Base-by-base conservation (phyloP, 176 grass and related monocot genomes). In the Oryza meyeriana region DNA sequence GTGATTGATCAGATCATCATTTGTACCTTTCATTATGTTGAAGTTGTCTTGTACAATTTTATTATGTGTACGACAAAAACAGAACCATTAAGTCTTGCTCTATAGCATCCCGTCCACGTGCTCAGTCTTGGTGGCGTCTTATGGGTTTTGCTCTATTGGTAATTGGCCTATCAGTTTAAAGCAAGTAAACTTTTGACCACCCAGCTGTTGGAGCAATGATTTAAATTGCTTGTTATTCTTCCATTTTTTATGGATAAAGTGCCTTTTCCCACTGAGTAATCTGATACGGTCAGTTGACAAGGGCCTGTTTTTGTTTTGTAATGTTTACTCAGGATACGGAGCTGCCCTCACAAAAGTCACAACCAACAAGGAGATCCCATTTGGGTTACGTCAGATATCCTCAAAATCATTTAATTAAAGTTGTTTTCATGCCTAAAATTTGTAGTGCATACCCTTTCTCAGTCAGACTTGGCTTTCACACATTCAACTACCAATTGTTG, bases 301-400 rank as follows among this genome's bases (percentile, higher is more conserved):
- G 47, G 45, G 9, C 16, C 57, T 85, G 14, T 8, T 81, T 81
- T 81, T 81, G 3, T n/a, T 71, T n/a, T 71, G 47, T 47, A 58
- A 66, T 59, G 22, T 59, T 77, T 77, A 26, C 77, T 59, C 74
- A 98, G 95, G 95, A 86, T 98, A 92, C 77, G 95, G 95, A 71
- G 88, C 88, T 80, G 92, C 92, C 90, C 92, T 98, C 83, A 88
- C 90, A 14, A 94, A 93, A 77, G 88, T 91, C 66, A 91, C 87
- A 27, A 72, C 93, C 34, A 93, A 94, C 88, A 98, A 94, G 83
- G 90, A 98, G 27, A 84, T 94, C 73, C 78, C 84, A 0, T 94
- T 98, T 73, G 95, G 95, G 30, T 78, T 98, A 61, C 92, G 95
- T 13, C 95, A 98, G 81, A 98, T 98, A 98, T 98, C 95, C 95